A percentile compares a stretch with the other conserved stretches of the same genome.
These are phyloP conservation scores for Ballota nigra DNA, from an alignment of 257 asterid species.

Conservation along the genomic window DNA sequence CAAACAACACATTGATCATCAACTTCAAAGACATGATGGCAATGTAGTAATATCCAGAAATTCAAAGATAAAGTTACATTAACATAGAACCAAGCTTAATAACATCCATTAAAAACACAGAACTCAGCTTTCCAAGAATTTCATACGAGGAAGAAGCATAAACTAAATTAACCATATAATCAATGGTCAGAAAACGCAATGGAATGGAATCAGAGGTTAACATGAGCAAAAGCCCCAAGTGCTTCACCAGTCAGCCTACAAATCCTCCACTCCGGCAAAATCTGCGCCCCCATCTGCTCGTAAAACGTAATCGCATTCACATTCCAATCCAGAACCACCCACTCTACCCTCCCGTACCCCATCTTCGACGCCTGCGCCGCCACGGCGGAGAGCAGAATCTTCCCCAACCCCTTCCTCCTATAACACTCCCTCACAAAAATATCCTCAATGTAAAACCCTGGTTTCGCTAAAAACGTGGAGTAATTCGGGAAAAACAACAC, in stretches of 20 bases:
- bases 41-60: not conserved
- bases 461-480: conserved; percentile 74
- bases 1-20: too few species aligned
- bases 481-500: conserved; percentile 84
- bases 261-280: conserved; percentile 76
- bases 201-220: conserved; percentile 32
- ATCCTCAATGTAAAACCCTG: conserved; percentile 82
- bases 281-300: conserved; percentile 81
- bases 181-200: not conserved
- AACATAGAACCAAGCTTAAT: too few species aligned
- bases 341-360: conserved; percentile 90
- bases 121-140: not conserved
- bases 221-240: conserved; percentile 56
- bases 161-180: not conserved
- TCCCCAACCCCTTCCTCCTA: conserved; percentile 82
- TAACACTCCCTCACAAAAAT: conserved; percentile 81
- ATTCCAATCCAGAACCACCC: conserved; percentile 96
- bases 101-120: not conserved
- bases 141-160: not conserved
- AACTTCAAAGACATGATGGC: not conserved
- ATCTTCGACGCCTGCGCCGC: conserved; percentile 86
- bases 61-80: not conserved
- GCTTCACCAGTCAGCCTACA: conserved; percentile 77
- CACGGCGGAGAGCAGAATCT: conserved; percentile 63
- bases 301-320: conserved; percentile 70